These are phyloP conservation scores for Leucaena leucocephala DNA, from an alignment of 306 rosid species.

Conservation along the genomic window DNA sequence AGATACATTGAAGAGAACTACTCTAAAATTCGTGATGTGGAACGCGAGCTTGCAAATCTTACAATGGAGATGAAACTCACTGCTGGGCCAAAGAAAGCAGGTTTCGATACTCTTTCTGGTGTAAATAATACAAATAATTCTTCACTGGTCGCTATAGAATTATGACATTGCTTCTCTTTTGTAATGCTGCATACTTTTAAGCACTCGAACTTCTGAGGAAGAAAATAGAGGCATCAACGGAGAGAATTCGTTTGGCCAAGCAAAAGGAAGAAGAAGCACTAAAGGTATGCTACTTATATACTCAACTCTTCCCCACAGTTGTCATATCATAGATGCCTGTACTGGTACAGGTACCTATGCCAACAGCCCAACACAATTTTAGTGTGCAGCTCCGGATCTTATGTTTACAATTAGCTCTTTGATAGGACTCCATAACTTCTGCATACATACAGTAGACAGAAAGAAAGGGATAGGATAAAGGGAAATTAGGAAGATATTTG, in stretches of 20 bases:
- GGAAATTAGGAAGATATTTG: neutral
- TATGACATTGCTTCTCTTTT: neutral
- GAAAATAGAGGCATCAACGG: neutral
- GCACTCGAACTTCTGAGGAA: constrained; percentile 11
- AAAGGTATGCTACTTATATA: neutral
- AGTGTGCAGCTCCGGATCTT: neutral
- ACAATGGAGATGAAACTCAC: constrained; percentile 2
- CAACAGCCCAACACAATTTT: neutral
- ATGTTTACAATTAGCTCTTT: neutral
- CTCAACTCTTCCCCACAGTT: neutral
- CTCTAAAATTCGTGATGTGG: constrained; percentile 6
- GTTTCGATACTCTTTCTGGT: neutral
- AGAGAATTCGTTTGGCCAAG: neutral
- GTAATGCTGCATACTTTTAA: neutral
- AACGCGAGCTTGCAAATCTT: neutral
- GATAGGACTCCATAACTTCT: neutral
- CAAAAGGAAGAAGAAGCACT: neutral
- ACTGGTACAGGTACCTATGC: neutral
- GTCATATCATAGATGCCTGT: neutral
- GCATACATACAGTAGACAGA: neutral
- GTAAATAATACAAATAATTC: neutral
- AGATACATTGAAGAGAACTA: constrained; percentile 9
- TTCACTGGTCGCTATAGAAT: neutral
- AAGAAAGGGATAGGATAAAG: neutral
- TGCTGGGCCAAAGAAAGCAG: constrained; percentile 9